A percentile compares a stretch with the other conserved stretches of the same genome.
Conservation (phyloP, 1,139 yeast species). For the Saccharomyces hybrid region DNA sequence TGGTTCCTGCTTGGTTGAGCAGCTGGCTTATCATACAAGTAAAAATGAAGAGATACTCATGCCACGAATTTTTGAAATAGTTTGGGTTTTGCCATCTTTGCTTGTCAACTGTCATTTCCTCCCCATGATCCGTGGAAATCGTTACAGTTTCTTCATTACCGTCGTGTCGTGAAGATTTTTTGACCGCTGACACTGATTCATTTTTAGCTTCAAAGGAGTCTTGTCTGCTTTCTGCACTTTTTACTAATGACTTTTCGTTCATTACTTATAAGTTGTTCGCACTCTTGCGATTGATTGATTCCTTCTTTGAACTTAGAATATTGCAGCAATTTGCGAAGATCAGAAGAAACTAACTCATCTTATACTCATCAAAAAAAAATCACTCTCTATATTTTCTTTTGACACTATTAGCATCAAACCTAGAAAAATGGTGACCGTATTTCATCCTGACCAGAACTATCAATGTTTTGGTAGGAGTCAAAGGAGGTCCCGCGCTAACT, state of each 20-base stretch:
- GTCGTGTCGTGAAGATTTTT: neutral
- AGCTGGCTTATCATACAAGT: slow-evolving; percentile 37
- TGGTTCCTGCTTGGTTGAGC: slow-evolving; percentile 32
- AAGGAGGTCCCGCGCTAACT: no score
- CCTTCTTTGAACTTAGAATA: no score
- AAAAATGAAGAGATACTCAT: slow-evolving; percentile 32
- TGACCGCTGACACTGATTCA: neutral
- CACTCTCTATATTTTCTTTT: no score
- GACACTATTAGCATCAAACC: no score
- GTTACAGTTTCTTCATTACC: neutral
- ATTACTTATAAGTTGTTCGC: no score
- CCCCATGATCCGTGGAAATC: neutral
- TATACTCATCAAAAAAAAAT: no score
- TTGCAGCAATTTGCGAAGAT: no score
- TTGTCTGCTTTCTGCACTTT: neutral
- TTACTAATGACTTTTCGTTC: neutral
- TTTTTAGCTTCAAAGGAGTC: neutral
- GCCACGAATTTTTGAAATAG: slow-evolving; percentile 16
- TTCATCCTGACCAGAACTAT: no score
- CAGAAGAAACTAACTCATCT: no score
- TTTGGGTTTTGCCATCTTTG: slow-evolving; percentile 19
- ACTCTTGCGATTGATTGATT: no score
- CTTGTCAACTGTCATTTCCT: neutral
- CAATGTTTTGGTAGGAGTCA: no score
- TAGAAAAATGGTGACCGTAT: no score